phyloP scores from a whole-genome alignment of 768 basidiomycete genomes.

The Russula sp. region DNA sequence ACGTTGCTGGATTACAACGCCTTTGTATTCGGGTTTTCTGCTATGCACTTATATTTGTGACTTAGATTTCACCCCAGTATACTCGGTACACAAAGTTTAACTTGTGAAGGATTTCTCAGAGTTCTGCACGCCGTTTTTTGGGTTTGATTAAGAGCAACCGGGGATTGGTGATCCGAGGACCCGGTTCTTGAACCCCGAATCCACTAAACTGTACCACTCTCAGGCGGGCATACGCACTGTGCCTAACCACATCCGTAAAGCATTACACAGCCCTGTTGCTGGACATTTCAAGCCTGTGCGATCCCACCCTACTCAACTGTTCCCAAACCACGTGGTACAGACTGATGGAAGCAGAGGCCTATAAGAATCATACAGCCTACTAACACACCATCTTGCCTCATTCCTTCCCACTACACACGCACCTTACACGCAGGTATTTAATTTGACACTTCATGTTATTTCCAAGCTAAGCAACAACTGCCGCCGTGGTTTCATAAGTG shows the following conservation, averaged over 20 bases:
- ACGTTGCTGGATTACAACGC: neutral
- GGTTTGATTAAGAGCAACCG: conserved; percentile 29
- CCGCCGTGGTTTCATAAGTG: neutral
- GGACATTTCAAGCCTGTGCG: neutral
- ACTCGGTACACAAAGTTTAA: no score
- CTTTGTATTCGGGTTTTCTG: no score
- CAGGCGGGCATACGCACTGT: no score
- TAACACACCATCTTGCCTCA: neutral
- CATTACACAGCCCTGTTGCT: neutral
- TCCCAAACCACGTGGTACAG: neutral
- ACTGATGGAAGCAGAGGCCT: neutral
- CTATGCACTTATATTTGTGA: no score
- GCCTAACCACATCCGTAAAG: no score
- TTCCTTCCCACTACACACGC: neutral
- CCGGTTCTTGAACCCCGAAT: neutral
- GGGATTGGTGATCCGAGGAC: conserved; percentile 31
- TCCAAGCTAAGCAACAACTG: neutral
- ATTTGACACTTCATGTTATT: no score
- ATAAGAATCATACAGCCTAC: neutral
- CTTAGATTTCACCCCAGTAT: no score
- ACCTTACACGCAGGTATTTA: neutral
- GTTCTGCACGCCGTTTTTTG: neutral
- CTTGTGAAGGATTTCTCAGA: no score
- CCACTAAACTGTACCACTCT: neutral
- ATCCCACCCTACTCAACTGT: neutral